Evolutionary conservation across 306 rosid genomes (phyloP).

Genomic region (Geum urbanum): DNA sequence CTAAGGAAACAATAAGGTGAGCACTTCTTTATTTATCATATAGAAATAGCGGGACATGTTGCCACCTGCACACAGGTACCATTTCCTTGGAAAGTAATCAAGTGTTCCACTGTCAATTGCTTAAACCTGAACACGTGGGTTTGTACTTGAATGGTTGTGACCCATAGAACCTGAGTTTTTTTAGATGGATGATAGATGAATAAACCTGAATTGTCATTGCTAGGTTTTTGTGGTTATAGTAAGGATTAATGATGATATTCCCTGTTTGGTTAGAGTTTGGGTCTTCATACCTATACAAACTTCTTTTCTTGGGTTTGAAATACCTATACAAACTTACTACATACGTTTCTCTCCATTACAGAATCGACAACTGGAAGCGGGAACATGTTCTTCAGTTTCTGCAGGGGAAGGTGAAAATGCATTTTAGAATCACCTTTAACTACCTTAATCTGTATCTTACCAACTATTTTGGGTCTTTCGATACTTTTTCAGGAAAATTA

Average conservation of each 20-base stretch:
- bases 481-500: not conserved
- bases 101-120: not conserved
- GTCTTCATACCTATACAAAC: not conserved
- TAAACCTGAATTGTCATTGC: not conserved
- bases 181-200: no score
- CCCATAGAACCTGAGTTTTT: not conserved
- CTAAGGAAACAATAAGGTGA: slow-evolving; percentile 84
- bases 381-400: slow-evolving; percentile 85
- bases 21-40: not conserved
- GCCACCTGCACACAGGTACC: not conserved
- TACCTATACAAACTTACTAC: not conserved
- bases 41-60: not conserved
- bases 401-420: slow-evolving; percentile 59
- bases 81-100: not conserved
- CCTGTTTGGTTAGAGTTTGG: not conserved
- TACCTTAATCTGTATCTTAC: slow-evolving; percentile 2
- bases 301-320: not conserved
- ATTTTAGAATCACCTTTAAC: not conserved
- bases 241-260: not conserved
- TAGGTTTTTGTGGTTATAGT: not conserved
- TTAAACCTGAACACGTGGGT: not conserved
- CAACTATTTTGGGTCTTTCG: not conserved
- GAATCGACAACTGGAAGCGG: slow-evolving; percentile 95
- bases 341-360: slow-evolving; percentile 26
- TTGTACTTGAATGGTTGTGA: not conserved